Evolutionary conservation across 257 asterid genomes (phyloP), one percentile per base, ranked within the genome.

Genomic region (Mitragyna speciosa): DNA sequence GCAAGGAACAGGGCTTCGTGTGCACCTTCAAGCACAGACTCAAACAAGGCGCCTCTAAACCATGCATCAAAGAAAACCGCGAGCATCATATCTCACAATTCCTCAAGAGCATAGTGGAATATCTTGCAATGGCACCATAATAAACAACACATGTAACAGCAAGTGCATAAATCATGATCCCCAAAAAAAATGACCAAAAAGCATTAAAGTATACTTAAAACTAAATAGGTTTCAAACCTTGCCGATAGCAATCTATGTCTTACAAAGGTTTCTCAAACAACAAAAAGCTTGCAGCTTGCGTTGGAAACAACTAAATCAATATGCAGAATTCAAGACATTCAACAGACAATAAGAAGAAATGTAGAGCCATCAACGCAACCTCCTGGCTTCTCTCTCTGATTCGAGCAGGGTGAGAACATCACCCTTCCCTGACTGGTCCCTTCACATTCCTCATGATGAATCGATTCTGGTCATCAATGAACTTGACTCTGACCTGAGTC

Each of bases 381-480:
- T 79, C 80, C 86, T 79, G 3, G 88, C 84, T 43, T 85, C 88
- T 43, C 88, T 85, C 83, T 82, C 86, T 9, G 86, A 85, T 76
- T 82, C 88, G 4, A 85, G 80, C 58, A 85, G 64, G 0, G 88
- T 82, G 28, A 85, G 86, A 43, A 82, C 43, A 79, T 85, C 88
- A 12, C 84, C 84, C 86, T 78, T 85, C 88, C 66, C 82, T 73
- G n/a, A 80, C 84, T 33, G 88, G 86, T 68, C 88, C 84, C 86
- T 85, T 85, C 12, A 82, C 88, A 16, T 85, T 85, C 63, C 86
- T 85, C 86, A 79, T 82, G 78, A 82, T 82, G 54, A 82, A 82
- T 33, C 83, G 61, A 47, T 82, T 85, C 15, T 80, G 88, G 61
- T 85, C 84, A 2, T 80, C 86, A 69, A 85, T 66, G 26, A 85